phyloP scores from a whole-genome alignment of 75 land plant species.

The Adiantum capillusveneris region DNA sequence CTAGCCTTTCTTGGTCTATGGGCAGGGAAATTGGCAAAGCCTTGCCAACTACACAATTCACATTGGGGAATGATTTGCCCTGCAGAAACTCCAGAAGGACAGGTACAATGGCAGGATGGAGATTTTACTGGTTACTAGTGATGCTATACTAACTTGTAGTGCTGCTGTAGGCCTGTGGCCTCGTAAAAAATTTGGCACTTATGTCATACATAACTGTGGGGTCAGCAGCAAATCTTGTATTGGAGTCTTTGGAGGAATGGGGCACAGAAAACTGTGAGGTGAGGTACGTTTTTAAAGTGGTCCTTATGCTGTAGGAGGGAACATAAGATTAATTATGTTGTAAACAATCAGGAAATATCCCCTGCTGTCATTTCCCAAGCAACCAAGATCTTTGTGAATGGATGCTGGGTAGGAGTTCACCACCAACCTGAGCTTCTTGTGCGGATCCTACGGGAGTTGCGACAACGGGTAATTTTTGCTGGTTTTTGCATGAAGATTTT shows the following conservation, averaged over 20 bases:
- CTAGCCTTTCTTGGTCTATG: too few relatives aligned
- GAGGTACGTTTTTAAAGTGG: neutral
- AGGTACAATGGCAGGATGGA: conserved; percentile 30
- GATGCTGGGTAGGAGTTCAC: conserved; percentile 99
- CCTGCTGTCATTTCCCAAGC: conserved; percentile 96
- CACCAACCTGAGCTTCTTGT: conserved; percentile 94
- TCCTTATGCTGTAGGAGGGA: neutral
- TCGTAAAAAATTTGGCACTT: conserved; percentile 94
- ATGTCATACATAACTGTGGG: conserved; percentile 99
- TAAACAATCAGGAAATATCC: conserved; percentile 72
- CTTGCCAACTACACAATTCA: conserved; percentile 95
- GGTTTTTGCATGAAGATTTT: neutral
- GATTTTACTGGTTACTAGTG: too few relatives aligned
- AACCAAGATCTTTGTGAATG: conserved; percentile 98
- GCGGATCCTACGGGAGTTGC: conserved; percentile 67
- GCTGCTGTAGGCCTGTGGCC: conserved; percentile 77
- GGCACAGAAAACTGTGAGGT: conserved; percentile 99
- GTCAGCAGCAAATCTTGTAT: conserved; percentile 91
- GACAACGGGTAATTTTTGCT: conserved; percentile 59
- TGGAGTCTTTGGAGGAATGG: conserved; percentile 99
- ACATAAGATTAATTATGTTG: too few relatives aligned
- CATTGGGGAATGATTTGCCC: conserved; percentile 99
- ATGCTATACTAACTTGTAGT: too few relatives aligned
- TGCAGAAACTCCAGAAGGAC: conserved; percentile 99
- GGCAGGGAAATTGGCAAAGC: conserved; percentile 93